These are phyloP conservation scores for Entonaema liquescens DNA, from an alignment of 495 filamentous ascomycete genomes.

Conservation along the genomic window DNA sequence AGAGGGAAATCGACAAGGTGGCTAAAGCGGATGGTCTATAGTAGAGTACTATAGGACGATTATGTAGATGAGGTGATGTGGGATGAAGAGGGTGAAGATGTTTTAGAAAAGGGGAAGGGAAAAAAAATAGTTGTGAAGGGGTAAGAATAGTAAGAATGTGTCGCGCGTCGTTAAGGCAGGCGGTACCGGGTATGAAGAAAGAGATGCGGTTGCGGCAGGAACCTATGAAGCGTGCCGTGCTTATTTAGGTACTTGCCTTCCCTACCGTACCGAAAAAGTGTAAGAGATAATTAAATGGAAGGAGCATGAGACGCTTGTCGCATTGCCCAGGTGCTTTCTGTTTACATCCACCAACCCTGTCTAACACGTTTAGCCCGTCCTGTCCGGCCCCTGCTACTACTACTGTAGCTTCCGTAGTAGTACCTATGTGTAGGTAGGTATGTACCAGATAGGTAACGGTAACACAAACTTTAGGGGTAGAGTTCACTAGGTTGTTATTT, in stretches of 20 bases:
- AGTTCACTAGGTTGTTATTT: slow-evolving; percentile 15
- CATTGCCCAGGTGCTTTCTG: slow-evolving; percentile 22
- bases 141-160: slow-evolving; percentile 13
- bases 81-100: neutral
- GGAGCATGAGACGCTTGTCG: slow-evolving; percentile 28
- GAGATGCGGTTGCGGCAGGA: slow-evolving; percentile 26
- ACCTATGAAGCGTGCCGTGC: slow-evolving; percentile 3
- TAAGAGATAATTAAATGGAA: slow-evolving; percentile 26
- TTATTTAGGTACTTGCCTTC: slow-evolving; percentile 29
- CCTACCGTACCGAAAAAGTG: slow-evolving; percentile 4
- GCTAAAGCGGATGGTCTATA: neutral
- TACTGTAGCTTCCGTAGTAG: neutral
- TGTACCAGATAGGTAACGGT: neutral
- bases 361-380: slow-evolving; percentile 13
- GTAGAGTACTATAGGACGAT: neutral
- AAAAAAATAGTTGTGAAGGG: slow-evolving; percentile 1
- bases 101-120: slow-evolving; percentile 3
- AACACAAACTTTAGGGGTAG: slow-evolving; percentile 6
- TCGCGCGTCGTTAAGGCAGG: slow-evolving; percentile 26
- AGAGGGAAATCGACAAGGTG: neutral
- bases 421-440: neutral
- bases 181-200: slow-evolving; percentile 14
- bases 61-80: neutral
- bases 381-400: neutral
- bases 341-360: slow-evolving; percentile 40